Base-by-base conservation (phyloP, 2,329 filamentous ascomycete species). In the Diaporthe citriasiana region DNA sequence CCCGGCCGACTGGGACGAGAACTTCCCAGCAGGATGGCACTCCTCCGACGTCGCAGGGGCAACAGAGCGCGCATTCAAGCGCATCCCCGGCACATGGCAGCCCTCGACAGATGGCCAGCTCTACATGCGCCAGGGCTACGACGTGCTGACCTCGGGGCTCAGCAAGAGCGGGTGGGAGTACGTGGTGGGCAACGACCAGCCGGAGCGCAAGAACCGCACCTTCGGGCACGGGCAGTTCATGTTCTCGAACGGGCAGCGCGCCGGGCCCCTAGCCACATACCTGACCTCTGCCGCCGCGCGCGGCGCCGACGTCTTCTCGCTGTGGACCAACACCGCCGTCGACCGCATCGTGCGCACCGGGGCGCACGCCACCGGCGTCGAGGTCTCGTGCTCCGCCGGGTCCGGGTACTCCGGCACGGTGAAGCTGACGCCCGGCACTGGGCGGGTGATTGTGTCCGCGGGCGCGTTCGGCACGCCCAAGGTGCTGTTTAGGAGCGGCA, bases 21-120 rank as follows among this genome's bases (percentile, higher is more conserved):
- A 93, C 81, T 95, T 93, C 84, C 93, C 93, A 0, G 76, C 84
- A 2, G 93, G 93, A 40, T 95, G 93, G 93, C 91, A 93, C 81
- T 86, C 90, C 27, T 80, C 83, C 5, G 92, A 94, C 78, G 88
- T 94, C 80, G 83, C 84, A 74, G 80, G 84, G 33, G 89, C 93
- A 1, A 89, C 91, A 8, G 82, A 88, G 35, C 88, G 90, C 63
- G 89, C 92, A 9, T 95, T 94, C 80, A 83, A 85, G 51, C 88
- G 92, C n/a, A 94, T 94, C 75, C 92, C 92, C 0, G 93, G 92
- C 42, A 94, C 92, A 0, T 89, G 89, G 63, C 84, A 85, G 59
- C 92, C 93, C 1, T 94, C 92, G 1, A 84, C 85, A 77, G 92
- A 95, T 79, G 90, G 90, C 63, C 85, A 91, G 79, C 85, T 89